Conservation (phyloP, 306 rosid genomes). For the Canavalia gladiata region DNA sequence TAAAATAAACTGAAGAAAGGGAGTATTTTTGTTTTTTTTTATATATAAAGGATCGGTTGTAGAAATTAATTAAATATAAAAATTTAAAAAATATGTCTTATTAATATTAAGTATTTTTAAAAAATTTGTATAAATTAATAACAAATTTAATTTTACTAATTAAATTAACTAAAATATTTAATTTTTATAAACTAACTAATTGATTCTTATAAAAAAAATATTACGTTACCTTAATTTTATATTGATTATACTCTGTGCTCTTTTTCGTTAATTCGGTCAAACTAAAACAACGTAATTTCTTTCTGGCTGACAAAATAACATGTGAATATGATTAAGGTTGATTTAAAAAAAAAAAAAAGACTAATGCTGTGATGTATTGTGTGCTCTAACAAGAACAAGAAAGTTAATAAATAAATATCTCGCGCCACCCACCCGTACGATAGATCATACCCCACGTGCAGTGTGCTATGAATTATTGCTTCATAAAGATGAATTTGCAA, state of each 20-base stretch:
- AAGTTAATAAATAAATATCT: slow-evolving; percentile 4
- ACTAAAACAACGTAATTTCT: not conserved
- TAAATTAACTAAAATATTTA: no score
- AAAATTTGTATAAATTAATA: no score
- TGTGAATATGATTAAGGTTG: not conserved
- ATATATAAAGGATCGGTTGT: no score
- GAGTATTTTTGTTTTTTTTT: no score
- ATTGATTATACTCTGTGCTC: not conserved
- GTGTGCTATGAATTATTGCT: not conserved
- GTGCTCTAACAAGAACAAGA: not conserved
- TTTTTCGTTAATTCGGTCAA: not conserved
- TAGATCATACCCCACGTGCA: slow-evolving; percentile 2
- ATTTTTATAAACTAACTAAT: no score
- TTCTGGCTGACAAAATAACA: no score
- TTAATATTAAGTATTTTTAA: no score
- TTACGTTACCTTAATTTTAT: not conserved
- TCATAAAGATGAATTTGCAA: not conserved
- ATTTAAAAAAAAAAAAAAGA: no score
- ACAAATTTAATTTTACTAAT: no score
- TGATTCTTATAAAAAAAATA: not conserved
- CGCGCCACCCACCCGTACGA: not conserved
- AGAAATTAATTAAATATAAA: no score
- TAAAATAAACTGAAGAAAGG: no score
- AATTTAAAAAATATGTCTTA: no score
- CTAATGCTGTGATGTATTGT: not conserved